Conservation (phyloP, 805 yeast species). For the Tetrapisispora taiwanensis region DNA sequence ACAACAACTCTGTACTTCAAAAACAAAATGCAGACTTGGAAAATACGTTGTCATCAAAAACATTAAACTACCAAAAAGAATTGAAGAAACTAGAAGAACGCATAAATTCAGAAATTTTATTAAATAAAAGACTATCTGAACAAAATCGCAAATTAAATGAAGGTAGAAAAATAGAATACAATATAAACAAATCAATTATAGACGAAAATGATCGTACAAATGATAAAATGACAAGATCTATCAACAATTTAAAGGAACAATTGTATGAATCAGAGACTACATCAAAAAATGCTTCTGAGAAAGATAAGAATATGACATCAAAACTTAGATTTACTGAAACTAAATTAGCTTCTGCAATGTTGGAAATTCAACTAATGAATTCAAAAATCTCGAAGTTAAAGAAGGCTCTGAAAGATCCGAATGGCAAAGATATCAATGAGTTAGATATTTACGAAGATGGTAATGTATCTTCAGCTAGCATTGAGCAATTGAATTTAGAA, state of each 20-base stretch:
- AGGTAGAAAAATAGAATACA: conserved; percentile 7
- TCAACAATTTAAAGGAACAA: conserved; percentile 39
- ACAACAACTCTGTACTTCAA: conserved; percentile 32
- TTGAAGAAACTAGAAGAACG: conserved; percentile 31
- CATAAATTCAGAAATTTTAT: conserved; percentile 24
- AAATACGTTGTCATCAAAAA: conserved; percentile 13
- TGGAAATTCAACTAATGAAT: conserved; percentile 42
- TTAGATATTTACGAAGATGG: conserved; percentile 10
- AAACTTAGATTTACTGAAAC: conserved; percentile 53
- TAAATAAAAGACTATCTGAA: conserved; percentile 23
- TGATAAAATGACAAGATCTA: conserved; percentile 15
- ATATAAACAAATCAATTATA: neutral
- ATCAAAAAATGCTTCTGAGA: conserved; percentile 37
- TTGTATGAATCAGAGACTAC: conserved; percentile 43
- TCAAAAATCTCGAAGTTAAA: conserved; percentile 33
- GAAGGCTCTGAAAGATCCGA: neutral
- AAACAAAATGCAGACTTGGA: conserved; percentile 33
- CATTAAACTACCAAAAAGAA: conserved; percentile 34
- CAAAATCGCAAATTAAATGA: conserved; percentile 12
- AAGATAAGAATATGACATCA: conserved; percentile 38
- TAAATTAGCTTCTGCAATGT: conserved; percentile 54
- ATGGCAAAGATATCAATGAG: conserved; percentile 20
- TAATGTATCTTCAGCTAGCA: conserved; percentile 18
- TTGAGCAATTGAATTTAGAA: conserved; percentile 32
- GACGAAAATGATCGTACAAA: conserved; percentile 8